A percentile compares a stretch with the other conserved stretches of the same genome.
These are phyloP conservation scores for Calocybe gambosa DNA, from an alignment of 1,284 basidiomycete genomes.

Conservation along the genomic window DNA sequence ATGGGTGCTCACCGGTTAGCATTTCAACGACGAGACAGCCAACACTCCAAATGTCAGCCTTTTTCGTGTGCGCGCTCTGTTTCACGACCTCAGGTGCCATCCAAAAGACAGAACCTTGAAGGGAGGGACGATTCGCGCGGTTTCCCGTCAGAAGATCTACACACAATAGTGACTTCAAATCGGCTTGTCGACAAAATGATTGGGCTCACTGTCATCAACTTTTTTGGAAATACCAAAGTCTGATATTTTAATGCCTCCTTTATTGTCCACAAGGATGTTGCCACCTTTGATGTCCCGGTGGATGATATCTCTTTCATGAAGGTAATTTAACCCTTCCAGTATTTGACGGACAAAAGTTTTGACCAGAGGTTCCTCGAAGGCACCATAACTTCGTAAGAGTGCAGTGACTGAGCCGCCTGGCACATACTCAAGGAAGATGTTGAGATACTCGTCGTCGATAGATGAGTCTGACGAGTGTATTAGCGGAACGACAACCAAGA, in stretches of 20 bases:
- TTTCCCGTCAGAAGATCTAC: slow-evolving; percentile 74
- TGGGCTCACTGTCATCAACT: slow-evolving; percentile 80
- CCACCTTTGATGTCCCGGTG: slow-evolving; percentile 99
- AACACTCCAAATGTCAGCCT: slow-evolving; percentile 98
- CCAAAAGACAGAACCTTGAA: slow-evolving; percentile 98
- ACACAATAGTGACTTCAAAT: neutral
- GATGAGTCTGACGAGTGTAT: slow-evolving; percentile 64
- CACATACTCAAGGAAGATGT: slow-evolving; percentile 99
- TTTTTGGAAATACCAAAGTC: slow-evolving; percentile 99
- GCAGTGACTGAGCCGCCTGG: slow-evolving; percentile 97
- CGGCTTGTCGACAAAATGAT: slow-evolving; percentile 3
- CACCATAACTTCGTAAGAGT: slow-evolving; percentile 88
- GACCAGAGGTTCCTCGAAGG: slow-evolving; percentile 93
- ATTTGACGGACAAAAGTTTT: slow-evolving; percentile 96
- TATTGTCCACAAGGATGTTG: slow-evolving; percentile 98
- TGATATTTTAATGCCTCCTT: slow-evolving; percentile 96
- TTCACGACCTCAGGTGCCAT: slow-evolving; percentile 99
- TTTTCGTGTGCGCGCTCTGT: slow-evolving; percentile 88
- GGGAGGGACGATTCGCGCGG: slow-evolving; percentile 79
- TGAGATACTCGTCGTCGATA: slow-evolving; percentile 82
- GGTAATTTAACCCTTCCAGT: slow-evolving; percentile 84
- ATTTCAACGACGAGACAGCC: slow-evolving; percentile 98
- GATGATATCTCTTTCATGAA: slow-evolving; percentile 93
- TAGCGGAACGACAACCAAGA: slow-evolving; percentile 7
- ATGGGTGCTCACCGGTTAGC: slow-evolving; percentile 96